Percentiles rank a stretch among this genome's conserved stretches.
Conservation (phyloP, 2,329 filamentous ascomycete species). For the Botryosphaeria dothidea region DNA sequence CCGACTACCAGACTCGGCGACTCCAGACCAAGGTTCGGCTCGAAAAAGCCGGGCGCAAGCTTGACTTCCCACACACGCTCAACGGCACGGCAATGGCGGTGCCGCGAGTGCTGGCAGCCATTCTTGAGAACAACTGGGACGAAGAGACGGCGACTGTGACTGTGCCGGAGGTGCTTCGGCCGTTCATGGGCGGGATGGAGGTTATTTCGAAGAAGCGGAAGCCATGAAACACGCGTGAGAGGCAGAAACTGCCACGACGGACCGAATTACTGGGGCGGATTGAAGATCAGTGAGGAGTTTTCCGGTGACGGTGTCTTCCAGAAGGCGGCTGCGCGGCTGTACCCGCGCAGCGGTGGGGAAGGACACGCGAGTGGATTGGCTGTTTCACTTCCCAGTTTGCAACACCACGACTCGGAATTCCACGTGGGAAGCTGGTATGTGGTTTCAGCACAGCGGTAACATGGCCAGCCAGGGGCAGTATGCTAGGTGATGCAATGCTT, state of each 20-base stretch:
- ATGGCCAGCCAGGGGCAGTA: neutral
- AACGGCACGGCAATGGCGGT: conserved; percentile 95
- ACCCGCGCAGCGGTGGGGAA: conserved; percentile 7
- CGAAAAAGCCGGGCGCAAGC: conserved; percentile 46
- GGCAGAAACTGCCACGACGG: neutral
- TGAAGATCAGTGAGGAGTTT: conserved; percentile 1
- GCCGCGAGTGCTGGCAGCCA: conserved; percentile 81
- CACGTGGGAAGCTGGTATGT: conserved; percentile 6
- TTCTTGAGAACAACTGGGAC: conserved; percentile 90
- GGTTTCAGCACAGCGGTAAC: neutral
- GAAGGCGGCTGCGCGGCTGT: conserved; percentile 6
- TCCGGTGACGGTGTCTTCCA: conserved; percentile 4
- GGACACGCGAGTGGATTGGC: conserved; percentile 8
- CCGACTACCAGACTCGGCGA: conserved; percentile 87
- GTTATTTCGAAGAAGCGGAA: conserved; percentile 29
- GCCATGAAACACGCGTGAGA: conserved; percentile 8
- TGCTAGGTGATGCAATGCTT: conserved; percentile 12
- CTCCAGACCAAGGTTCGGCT: conserved; percentile 72
- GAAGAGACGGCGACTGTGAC: conserved; percentile 65
- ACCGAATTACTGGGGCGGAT: neutral
- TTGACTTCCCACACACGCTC: conserved; percentile 81
- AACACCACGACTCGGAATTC: conserved; percentile 10
- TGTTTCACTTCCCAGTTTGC: neutral
- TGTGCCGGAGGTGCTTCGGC: conserved; percentile 76
- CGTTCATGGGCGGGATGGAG: conserved; percentile 70